These are phyloP conservation scores for Carpinus fangiana DNA, from an alignment of 306 rosid species.

Conservation along the genomic window DNA sequence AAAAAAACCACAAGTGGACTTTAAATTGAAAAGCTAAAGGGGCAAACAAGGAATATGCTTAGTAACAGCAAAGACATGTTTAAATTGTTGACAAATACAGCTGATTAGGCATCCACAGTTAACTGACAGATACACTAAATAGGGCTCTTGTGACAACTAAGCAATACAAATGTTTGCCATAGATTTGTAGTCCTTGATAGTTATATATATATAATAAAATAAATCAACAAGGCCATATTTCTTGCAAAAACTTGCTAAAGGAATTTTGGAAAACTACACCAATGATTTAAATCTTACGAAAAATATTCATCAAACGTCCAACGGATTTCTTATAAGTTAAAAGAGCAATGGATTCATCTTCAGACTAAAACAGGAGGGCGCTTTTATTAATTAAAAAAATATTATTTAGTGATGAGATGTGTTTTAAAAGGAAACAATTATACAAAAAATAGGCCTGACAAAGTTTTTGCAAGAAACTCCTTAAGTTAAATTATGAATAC, in stretches of 20 bases:
- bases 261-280: background rate
- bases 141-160: background rate
- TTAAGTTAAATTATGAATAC: background rate
- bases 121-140: background rate
- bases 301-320: background rate
- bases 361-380: background rate
- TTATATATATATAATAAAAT: background rate
- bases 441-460: background rate
- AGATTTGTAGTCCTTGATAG: background rate
- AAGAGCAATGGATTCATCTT: background rate
- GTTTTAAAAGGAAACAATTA: background rate
- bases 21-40: background rate
- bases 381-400: background rate
- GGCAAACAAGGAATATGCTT: background rate
- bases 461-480: background rate
- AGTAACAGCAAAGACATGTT: background rate
- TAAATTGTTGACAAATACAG: background rate
- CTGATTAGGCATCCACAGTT: background rate
- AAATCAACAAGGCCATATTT: background rate
- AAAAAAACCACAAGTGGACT: background rate
- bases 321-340: background rate
- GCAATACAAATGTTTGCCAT: slow-evolving; percentile 1
- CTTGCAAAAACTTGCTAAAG: background rate
- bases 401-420: background rate
- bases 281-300: background rate